Evolutionary conservation across 106 monocot species (phyloP).

Genomic region (Platanthera guangdongensis): DNA sequence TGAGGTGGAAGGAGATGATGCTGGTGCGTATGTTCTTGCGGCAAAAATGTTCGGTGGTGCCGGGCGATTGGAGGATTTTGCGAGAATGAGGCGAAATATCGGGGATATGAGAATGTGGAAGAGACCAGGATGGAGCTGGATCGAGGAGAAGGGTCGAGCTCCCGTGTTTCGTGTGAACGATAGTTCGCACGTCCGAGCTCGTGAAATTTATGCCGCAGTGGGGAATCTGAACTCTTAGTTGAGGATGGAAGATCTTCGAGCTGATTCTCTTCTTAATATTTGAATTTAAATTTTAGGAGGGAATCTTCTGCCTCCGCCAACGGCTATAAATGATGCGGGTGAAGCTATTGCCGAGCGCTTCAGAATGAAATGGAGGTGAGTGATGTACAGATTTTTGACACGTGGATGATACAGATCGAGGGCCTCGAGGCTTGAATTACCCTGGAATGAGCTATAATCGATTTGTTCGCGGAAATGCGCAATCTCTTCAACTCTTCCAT

Average conservation of each 20-base stretch:
- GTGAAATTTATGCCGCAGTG: slow-evolving; percentile 26
- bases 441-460: too few species aligned
- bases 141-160: slow-evolving; percentile 27
- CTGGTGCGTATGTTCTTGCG: slow-evolving; percentile 32
- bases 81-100: slow-evolving; percentile 20
- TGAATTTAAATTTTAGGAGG: too few species aligned
- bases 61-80: slow-evolving; percentile 23
- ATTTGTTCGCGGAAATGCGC: too few species aligned
- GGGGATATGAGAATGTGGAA: slow-evolving; percentile 29
- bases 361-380: too few species aligned
- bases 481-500: too few species aligned
- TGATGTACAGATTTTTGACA: too few species aligned
- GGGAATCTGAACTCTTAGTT: slow-evolving; percentile 21
- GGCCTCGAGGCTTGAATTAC: too few species aligned
- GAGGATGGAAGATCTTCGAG: slow-evolving; percentile 5
- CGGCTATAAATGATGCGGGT: too few species aligned
- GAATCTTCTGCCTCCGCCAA: too few species aligned
- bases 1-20: slow-evolving; percentile 32
- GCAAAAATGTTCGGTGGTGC: slow-evolving; percentile 41
- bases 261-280: too few species aligned
- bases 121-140: slow-evolving; percentile 55
- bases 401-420: too few species aligned
- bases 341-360: too few species aligned
- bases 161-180: slow-evolving; percentile 48
- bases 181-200: slow-evolving; percentile 21